Base-by-base conservation (phyloP, 2,329 filamentous ascomycete genomes). In the Didymella keratinophila region DNA sequence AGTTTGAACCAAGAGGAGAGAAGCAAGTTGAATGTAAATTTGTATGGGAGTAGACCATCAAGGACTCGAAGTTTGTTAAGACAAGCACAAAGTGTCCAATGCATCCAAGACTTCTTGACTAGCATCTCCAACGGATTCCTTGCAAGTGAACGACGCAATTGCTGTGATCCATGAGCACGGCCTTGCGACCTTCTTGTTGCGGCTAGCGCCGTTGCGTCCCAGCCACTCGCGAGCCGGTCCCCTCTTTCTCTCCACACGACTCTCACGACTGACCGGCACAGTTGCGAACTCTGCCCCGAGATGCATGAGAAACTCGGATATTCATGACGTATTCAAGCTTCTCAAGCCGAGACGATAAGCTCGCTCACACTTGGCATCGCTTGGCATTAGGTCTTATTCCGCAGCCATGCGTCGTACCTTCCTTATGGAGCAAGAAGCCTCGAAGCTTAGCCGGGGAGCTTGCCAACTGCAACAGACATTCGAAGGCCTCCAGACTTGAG, bases 311-410 rank as follows among this genome's bases (percentile, higher is more conserved):
- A 16, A 10, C 28, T 7, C 20, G 20, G 8, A 48, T 39, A 2
- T 61, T 25, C 41, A 69, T 70, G 64, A 70, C 62, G 68, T 68
- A 41, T 25, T 58, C 44, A 68, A 68, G 66, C 63, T 64, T 67
- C 52, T 7, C 37, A 18, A 50, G 30, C 20, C 36, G n/a, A 14
- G 43, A 25, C 48, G 56, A 56, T 58, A 65, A 64, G 64, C 55
- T 58, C 43, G 27, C 4, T 18, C 21, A 43, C 3, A 44, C 49
- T 58, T 58, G 56, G 56, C 55, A 39, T 39, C 16, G 43, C 44
- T 58, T 52, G 55, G 55, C 54, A 30, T 37, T 11, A 43, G 44
- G 43, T 21, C 49, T 53, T 58, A 8, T 53, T 58, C 44, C 25
- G 45, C 39, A 23, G 43, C 43, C 23, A 44, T 61, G 58, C 56